Conservation (phyloP, 495 filamentous ascomycete species). For the Penicillium goetzii region DNA sequence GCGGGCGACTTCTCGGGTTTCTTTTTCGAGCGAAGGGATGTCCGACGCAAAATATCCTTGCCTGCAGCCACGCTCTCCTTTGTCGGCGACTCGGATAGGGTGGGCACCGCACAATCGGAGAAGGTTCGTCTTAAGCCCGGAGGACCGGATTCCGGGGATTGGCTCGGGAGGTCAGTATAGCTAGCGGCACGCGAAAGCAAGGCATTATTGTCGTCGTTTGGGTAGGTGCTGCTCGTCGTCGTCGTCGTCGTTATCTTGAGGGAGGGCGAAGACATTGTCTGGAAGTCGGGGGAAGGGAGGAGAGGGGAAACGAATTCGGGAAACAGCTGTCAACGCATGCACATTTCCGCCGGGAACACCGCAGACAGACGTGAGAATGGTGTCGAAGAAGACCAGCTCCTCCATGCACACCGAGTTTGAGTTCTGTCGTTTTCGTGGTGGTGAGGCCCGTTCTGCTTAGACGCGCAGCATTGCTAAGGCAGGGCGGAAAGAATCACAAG, state of each 20-base stretch:
- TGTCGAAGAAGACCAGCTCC: constrained; percentile 49
- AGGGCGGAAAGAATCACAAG: constrained; percentile 11
- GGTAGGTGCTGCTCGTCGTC: constrained; percentile 19
- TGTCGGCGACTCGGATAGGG: constrained; percentile 40
- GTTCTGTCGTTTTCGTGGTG: constrained; percentile 14
- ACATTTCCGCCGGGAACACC: constrained; percentile 38
- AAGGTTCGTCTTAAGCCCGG: constrained; percentile 49
- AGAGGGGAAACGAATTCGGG: constrained; percentile 16
- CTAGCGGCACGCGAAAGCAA: constrained; percentile 46
- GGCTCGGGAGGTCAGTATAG: constrained; percentile 46
- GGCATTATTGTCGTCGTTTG: constrained; percentile 34
- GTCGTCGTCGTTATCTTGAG: constrained; percentile 24
- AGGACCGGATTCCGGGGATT: constrained; percentile 29
- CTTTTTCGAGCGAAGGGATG: constrained; percentile 47
- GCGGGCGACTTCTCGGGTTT: constrained; percentile 30
- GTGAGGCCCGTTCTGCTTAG: constrained; percentile 22
- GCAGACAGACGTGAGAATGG: constrained; percentile 29
- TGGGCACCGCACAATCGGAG: constrained; percentile 45
- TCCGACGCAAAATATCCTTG: constrained; percentile 51
- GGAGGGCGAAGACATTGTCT: constrained; percentile 43
- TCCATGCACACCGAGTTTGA: constrained; percentile 38
- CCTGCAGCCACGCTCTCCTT: constrained; percentile 51
- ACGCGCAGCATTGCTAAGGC: constrained; percentile 30
- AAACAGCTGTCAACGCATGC: constrained; percentile 21
- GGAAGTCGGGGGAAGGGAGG: constrained; percentile 9